Conservation (phyloP, 2,329 filamentous ascomycete species). For the Aspergillus viridinutans region DNA sequence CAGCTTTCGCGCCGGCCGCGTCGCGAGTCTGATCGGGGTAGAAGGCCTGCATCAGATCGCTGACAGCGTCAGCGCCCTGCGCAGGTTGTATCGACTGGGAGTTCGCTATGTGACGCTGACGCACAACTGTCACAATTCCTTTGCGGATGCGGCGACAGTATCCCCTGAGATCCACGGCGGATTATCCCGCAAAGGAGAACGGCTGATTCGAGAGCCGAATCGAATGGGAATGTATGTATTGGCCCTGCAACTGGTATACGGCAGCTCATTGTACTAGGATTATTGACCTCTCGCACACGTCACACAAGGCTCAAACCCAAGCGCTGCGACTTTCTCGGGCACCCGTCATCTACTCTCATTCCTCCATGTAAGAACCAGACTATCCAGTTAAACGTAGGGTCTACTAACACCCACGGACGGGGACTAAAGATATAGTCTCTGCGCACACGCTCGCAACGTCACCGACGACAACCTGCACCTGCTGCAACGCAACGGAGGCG, state of each 20-base stretch:
- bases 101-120: slow-evolving; percentile 12
- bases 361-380: background rate
- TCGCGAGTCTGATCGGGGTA: slow-evolving; percentile 21
- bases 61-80: slow-evolving; percentile 16
- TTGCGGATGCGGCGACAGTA: background rate
- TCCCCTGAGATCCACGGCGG: background rate
- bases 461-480: background rate
- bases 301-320: background rate
- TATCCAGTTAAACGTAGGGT: too few relatives aligned
- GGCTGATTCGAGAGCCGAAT: background rate
- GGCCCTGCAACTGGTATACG: too few relatives aligned
- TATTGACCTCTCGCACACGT: background rate
- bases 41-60: slow-evolving; percentile 26
- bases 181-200: background rate
- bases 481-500: background rate
- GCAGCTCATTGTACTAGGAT: background rate
- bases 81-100: slow-evolving; percentile 15
- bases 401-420: too few relatives aligned
- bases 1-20: background rate
- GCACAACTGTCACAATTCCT: background rate
- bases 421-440: background rate
- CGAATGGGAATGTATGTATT: background rate
- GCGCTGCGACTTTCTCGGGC: background rate
- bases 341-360: background rate
- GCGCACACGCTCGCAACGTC: background rate